Conservation (phyloP, 306 rosid genomes). For the Lathyrus aphaca region DNA sequence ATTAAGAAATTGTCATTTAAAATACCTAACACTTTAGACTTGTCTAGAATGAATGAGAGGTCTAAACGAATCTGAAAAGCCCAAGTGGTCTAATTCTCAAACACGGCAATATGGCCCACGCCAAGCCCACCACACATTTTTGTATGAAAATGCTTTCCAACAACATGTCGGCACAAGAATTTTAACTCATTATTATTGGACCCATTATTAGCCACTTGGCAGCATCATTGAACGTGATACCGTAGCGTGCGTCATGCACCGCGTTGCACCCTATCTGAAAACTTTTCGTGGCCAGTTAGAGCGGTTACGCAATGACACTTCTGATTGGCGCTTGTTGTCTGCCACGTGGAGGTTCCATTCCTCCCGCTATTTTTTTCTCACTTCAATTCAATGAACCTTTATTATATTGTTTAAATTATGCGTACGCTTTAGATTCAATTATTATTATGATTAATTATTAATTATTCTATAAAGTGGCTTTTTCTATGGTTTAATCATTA, state of each 20-base stretch:
- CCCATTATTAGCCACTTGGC: slow-evolving; percentile 27
- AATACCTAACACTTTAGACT: no score
- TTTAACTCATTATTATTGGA: not conserved
- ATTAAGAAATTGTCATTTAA: no score
- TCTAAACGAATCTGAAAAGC: not conserved
- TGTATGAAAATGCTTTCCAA: not conserved
- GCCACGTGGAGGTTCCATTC: slow-evolving; percentile 66
- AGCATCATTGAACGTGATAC: not conserved
- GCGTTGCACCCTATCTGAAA: slow-evolving; percentile 13
- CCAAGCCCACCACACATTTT: not conserved
- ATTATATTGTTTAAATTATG: not conserved
- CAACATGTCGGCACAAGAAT: slow-evolving; percentile 1
- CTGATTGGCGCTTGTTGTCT: slow-evolving; percentile 42
- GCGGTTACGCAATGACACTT: slow-evolving; percentile 24
- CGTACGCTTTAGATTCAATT: not conserved
- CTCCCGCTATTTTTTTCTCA: slow-evolving; percentile 40
- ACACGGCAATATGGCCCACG: not conserved
- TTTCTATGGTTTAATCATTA: slow-evolving; percentile 4
- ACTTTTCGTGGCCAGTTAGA: slow-evolving; percentile 24
- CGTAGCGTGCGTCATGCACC: not conserved
- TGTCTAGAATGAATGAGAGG: no score
- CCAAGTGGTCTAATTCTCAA: not conserved
- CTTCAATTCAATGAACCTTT: not conserved
- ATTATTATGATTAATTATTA: not conserved
- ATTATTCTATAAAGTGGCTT: slow-evolving; percentile 39